Evolutionary conservation across 2,329 filamentous ascomycete species (phyloP).

Genomic region (Cryphonectria parasitica): DNA sequence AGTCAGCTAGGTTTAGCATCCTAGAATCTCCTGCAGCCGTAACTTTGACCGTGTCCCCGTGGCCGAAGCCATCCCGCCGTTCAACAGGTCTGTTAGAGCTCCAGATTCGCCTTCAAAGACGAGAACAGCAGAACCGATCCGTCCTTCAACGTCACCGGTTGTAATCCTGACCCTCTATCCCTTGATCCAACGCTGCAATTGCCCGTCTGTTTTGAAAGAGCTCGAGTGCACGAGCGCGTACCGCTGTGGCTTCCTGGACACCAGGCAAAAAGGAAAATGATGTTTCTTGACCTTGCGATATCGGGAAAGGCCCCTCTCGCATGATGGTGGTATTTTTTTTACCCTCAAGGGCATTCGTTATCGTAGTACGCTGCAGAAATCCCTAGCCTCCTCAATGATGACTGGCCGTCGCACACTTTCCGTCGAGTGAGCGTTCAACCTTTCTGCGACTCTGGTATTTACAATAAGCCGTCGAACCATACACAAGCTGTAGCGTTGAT

Average conservation of each 20-base stretch:
- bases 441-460: constrained; percentile 7
- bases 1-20: neutral
- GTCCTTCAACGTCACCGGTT: neutral
- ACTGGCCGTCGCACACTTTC: neutral
- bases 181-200: neutral
- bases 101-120: neutral
- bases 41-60: neutral
- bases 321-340: neutral
- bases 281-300: neutral
- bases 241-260: neutral
- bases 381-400: neutral
- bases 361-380: neutral
- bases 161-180: neutral
- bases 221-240: neutral
- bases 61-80: neutral
- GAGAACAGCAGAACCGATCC: neutral
- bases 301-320: neutral
- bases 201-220: neutral
- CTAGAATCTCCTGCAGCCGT: neutral
- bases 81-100: neutral
- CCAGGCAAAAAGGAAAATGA: neutral
- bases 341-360: neutral
- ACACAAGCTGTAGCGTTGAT: neutral
- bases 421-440: neutral
- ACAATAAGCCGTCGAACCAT: neutral